These are phyloP conservation scores for Eucalyptus brandiana DNA, from an alignment of 345 rosid genomes.

Conservation along the genomic window DNA sequence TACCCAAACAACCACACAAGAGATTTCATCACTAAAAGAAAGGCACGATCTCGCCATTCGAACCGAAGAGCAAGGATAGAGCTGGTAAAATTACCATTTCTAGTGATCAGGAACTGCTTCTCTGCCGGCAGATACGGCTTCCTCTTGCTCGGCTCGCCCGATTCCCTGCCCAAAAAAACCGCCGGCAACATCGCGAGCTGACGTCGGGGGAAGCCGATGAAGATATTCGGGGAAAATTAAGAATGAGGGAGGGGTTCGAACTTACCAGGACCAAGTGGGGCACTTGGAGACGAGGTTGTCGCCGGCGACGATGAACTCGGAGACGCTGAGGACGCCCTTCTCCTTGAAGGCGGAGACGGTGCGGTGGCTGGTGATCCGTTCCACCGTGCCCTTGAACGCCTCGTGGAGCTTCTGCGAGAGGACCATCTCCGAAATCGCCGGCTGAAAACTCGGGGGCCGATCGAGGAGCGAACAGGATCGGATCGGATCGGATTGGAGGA, in stretches of 20 bases:
- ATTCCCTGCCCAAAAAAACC: constrained; percentile 46
- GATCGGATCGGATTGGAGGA: neutral
- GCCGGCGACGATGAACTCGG: constrained; percentile 84
- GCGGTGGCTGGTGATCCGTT: constrained; percentile 83
- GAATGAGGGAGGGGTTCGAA: neutral
- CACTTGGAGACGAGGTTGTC: constrained; percentile 97
- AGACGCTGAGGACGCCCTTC: constrained; percentile 95
- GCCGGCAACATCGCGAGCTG: neutral
- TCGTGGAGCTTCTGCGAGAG: constrained; percentile 76
- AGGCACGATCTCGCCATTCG: neutral
- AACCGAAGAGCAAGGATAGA: neutral
- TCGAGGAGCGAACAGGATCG: neutral
- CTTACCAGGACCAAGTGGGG: constrained; percentile 99
- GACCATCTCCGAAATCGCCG: constrained; percentile 16
- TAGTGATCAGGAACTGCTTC: constrained; percentile 89
- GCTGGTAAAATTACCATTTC: constrained; percentile 50
- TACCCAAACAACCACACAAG: neutral
- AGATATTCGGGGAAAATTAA: neutral
- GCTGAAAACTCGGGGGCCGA: neutral
- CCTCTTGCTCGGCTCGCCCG: constrained; percentile 89
- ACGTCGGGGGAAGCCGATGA: neutral
- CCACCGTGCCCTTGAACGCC: constrained; percentile 90
- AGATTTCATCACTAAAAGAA: too few species aligned
- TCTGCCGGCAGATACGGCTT: constrained; percentile 77
- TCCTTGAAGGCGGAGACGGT: constrained; percentile 95